These are phyloP conservation scores for Spiraea crenata DNA, from an alignment of 331 rosid genomes.

Conservation along the genomic window DNA sequence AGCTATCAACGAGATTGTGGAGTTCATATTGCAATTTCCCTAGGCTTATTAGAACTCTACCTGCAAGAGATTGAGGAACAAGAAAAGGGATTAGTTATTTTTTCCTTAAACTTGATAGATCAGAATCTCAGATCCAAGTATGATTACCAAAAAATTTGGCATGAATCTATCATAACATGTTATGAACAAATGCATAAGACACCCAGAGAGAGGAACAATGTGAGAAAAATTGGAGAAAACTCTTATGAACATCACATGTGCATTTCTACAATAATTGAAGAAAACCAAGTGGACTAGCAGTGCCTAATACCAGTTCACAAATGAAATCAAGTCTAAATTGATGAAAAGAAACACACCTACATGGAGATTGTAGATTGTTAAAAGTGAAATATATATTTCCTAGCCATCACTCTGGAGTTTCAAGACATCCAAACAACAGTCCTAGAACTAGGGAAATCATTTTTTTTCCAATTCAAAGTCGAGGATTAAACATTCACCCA, in stretches of 20 bases:
- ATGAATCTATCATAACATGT: background rate
- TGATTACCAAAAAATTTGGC: background rate
- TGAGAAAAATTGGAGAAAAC: background rate
- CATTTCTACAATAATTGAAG: background rate
- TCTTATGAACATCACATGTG: background rate
- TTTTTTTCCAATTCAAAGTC: background rate
- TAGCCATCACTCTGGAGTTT: background rate
- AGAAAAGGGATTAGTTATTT: background rate
- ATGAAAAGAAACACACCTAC: background rate
- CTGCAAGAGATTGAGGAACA: slow-evolving; percentile 40
- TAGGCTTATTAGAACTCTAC: slow-evolving; percentile 73
- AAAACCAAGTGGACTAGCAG: background rate
- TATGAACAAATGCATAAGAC: background rate
- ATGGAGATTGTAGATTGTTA: background rate
- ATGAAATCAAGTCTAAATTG: background rate
- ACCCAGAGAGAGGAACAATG: background rate
- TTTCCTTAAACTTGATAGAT: background rate
- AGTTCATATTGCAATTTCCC: slow-evolving; percentile 90
- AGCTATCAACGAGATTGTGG: slow-evolving; percentile 79
- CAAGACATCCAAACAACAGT: slow-evolving; percentile 1
- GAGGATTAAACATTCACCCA: background rate
- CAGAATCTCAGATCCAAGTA: background rate
- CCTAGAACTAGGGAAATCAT: background rate
- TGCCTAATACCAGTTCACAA: background rate
- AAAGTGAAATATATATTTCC: no score